These are phyloP conservation scores for Marasmius oreades DNA, from an alignment of 1,284 basidiomycete species.

Conservation along the genomic window DNA sequence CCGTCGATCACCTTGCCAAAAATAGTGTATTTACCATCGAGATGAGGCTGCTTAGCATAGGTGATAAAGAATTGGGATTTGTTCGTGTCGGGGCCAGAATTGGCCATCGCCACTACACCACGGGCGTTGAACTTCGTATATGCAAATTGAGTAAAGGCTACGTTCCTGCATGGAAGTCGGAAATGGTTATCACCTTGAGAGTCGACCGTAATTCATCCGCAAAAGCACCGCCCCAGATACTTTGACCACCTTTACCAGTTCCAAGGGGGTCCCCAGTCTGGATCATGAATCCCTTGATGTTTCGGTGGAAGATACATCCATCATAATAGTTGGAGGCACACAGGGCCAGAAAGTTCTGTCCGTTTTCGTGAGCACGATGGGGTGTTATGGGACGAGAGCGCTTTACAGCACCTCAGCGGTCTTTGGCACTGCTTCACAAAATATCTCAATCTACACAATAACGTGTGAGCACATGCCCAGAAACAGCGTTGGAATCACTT, in stretches of 20 bases:
- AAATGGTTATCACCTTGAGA: constrained; percentile 61
- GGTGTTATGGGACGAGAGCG: constrained; percentile 4
- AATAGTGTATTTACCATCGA: constrained; percentile 94
- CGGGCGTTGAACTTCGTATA: constrained; percentile 80
- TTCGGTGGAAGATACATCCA: constrained; percentile 86
- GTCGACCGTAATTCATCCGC: constrained; percentile 89
- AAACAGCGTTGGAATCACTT: background rate
- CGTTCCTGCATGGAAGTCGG: background rate
- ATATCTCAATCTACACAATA: constrained; percentile 80
- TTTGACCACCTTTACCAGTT: constrained; percentile 79
- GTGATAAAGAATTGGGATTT: constrained; percentile 96
- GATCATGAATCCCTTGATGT: constrained; percentile 94
- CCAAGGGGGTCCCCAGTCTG: constrained; percentile 89
- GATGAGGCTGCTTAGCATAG: constrained; percentile 87
- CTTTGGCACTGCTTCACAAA: constrained; percentile 94
- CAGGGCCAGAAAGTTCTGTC: constrained; percentile 90
- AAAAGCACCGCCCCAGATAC: constrained; percentile 86
- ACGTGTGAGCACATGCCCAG: background rate
- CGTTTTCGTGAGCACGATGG: constrained; percentile 3
- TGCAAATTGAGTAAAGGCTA: constrained; percentile 5
- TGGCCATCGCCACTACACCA: constrained; percentile 96
- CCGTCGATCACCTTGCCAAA: constrained; percentile 96
- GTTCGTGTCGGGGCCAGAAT: constrained; percentile 90
- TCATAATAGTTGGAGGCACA: constrained; percentile 91
- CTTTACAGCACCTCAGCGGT: constrained; percentile 73